These are phyloP conservation scores for Pleurozium schreberi DNA, from an alignment of 225 moss, liverwort and hornwort genomes.

Conservation along the genomic window DNA sequence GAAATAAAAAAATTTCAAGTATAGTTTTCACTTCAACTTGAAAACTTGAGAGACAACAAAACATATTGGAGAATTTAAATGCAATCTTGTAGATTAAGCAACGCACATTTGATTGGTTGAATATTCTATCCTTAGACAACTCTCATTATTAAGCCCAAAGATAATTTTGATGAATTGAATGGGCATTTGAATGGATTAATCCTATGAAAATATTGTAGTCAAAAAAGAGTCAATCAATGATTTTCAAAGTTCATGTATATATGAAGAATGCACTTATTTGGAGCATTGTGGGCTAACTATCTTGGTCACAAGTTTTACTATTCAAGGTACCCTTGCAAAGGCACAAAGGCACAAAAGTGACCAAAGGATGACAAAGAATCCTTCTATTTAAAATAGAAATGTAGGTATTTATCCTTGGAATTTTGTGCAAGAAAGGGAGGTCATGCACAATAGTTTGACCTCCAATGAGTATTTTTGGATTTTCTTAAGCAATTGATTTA, in stretches of 20 bases:
- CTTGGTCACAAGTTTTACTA: not conserved
- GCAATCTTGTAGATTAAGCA: not conserved
- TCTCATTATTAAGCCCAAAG: not conserved
- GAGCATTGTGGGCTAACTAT: rapidly evolving
- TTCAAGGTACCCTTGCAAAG: rapidly evolving
- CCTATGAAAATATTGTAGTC: rapidly evolving
- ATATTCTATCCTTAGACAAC: not conserved
- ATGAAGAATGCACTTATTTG: not conserved
- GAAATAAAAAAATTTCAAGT: not conserved
- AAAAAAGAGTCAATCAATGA: not conserved
- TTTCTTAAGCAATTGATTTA: not conserved
- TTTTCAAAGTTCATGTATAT: not conserved
- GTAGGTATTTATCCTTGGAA: not conserved
- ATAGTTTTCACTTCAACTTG: not conserved
- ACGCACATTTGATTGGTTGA: rapidly evolving
- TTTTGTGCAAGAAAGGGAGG: not conserved
- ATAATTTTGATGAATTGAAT: not conserved
- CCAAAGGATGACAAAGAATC: rapidly evolving
- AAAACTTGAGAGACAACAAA: not conserved
- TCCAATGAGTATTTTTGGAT: not conserved
- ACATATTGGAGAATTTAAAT: not conserved
- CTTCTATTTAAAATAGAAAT: not conserved
- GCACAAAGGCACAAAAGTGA: rapidly evolving
- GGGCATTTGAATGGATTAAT: not conserved
- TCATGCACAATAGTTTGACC: not conserved